These are phyloP conservation scores for Physcomitrellopsis africana DNA, from an alignment of 225 moss, liverwort and hornwort species.

Conservation along the genomic window DNA sequence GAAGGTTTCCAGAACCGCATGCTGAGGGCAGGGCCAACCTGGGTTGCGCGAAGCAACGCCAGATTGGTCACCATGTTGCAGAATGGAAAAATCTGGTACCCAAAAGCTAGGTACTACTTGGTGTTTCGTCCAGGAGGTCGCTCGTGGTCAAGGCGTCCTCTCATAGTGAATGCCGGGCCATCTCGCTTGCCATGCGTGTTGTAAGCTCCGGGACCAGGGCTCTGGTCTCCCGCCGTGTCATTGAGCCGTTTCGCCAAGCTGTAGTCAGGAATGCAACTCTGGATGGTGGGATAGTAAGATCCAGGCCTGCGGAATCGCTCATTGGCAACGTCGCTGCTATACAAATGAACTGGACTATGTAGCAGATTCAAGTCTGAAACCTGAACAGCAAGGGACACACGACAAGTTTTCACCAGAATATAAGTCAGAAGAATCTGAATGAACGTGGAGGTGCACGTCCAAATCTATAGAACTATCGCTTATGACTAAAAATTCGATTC, in stretches of 20 bases:
- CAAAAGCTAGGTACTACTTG: neutral
- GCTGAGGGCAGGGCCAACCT: no score
- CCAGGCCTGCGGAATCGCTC: conserved; percentile 32
- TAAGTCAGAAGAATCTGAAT: no score
- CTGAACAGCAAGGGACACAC: no score
- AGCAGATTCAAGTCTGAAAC: no score
- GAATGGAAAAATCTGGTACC: no score
- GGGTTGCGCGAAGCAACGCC: no score
- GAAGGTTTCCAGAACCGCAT: no score
- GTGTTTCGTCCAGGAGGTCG: conserved; percentile 25
- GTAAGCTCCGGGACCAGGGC: conserved; percentile 36
- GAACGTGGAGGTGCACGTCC: no score
- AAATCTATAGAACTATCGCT: no score
- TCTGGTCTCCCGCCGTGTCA: neutral
- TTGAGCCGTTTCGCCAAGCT: conserved; percentile 28
- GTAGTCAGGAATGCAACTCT: conserved; percentile 28
- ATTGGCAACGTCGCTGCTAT: neutral
- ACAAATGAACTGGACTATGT: no score
- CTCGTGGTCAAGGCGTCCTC: conserved; percentile 13
- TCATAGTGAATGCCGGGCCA: conserved; percentile 36
- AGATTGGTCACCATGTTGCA: no score
- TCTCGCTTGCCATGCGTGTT: conserved; percentile 7
- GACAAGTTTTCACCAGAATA: no score
- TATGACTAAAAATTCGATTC: neutral
- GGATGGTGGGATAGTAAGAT: conserved; percentile 23